phyloP scores from a whole-genome alignment of 2,329 filamentous ascomycete genomes.

The Curvularia sp. region DNA sequence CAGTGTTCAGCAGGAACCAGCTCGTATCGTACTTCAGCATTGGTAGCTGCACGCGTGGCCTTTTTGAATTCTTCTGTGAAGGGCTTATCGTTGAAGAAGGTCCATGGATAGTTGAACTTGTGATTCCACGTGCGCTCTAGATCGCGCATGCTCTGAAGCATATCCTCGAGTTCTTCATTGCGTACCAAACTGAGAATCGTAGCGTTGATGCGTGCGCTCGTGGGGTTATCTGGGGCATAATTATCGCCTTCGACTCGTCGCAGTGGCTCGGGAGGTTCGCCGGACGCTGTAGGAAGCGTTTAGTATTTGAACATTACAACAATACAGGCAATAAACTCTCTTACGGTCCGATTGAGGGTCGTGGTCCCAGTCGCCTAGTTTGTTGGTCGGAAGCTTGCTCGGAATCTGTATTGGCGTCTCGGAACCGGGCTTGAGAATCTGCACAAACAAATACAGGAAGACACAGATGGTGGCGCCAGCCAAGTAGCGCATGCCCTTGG shows the following conservation, averaged over 20 bases:
- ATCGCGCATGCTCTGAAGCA: slow-evolving; percentile 88
- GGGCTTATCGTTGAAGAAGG: slow-evolving; percentile 95
- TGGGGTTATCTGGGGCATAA: slow-evolving; percentile 77
- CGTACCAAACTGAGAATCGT: slow-evolving; percentile 91
- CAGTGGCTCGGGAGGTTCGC: slow-evolving; percentile 80
- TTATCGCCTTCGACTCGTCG: slow-evolving; percentile 72
- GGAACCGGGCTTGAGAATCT: slow-evolving; percentile 69
- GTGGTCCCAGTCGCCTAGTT: slow-evolving; percentile 68
- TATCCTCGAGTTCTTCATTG: slow-evolving; percentile 84
- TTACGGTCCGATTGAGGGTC: slow-evolving; percentile 89
- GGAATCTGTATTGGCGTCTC: slow-evolving; percentile 54
- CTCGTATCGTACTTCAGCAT: slow-evolving; percentile 87
- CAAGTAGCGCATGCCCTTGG: slow-evolving; percentile 82
- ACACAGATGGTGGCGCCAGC: slow-evolving; percentile 74
- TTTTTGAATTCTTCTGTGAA: slow-evolving; percentile 94
- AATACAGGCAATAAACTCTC: slow-evolving; percentile 39
- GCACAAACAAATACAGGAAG: slow-evolving; percentile 80
- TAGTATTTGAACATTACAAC: slow-evolving; percentile 13
- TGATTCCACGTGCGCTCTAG: slow-evolving; percentile 94
- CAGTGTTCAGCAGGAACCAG: slow-evolving; percentile 94
- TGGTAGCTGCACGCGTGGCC: slow-evolving; percentile 80
- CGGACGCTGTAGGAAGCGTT: slow-evolving; percentile 66
- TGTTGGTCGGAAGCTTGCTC: slow-evolving; percentile 45
- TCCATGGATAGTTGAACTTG: slow-evolving; percentile 99
- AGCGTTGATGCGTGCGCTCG: slow-evolving; percentile 87